Conservation (phyloP, 257 asterid genomes). For the Solanum chaucha region DNA sequence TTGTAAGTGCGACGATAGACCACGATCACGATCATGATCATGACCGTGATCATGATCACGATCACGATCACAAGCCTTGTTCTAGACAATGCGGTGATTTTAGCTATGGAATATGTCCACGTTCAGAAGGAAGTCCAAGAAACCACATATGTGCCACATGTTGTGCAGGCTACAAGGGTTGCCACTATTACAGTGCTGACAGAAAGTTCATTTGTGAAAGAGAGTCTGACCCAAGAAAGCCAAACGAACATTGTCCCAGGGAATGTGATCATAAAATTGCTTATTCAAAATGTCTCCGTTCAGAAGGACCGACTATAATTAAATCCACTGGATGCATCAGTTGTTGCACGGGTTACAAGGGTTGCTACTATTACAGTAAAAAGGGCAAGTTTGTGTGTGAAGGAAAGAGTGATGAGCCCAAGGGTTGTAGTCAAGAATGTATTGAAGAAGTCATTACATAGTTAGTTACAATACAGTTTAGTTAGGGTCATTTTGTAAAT, state of each 20-base stretch:
- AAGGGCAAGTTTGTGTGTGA: background rate
- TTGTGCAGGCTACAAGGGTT: background rate
- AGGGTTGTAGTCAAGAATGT: background rate
- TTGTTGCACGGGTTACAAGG: background rate
- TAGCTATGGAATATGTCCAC: background rate
- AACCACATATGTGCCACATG: background rate
- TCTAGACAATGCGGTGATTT: background rate
- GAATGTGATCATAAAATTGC: background rate
- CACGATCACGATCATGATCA: background rate
- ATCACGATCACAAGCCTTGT: background rate
- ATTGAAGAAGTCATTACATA: too few relatives aligned
- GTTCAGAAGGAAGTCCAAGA: background rate
- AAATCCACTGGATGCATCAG: background rate
- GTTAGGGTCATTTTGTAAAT: too few relatives aligned
- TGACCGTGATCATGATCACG: background rate
- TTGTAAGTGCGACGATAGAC: background rate
- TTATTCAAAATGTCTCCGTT: background rate
- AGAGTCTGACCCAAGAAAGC: background rate
- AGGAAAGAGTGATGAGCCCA: background rate
- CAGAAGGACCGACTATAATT: background rate
- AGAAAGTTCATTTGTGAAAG: background rate
- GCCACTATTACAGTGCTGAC: background rate
- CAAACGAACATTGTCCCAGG: background rate
- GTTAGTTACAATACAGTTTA: too few relatives aligned
- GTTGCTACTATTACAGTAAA: background rate